phyloP scores from a whole-genome alignment of 805 yeast genomes.

The Candida wancherniae region DNA sequence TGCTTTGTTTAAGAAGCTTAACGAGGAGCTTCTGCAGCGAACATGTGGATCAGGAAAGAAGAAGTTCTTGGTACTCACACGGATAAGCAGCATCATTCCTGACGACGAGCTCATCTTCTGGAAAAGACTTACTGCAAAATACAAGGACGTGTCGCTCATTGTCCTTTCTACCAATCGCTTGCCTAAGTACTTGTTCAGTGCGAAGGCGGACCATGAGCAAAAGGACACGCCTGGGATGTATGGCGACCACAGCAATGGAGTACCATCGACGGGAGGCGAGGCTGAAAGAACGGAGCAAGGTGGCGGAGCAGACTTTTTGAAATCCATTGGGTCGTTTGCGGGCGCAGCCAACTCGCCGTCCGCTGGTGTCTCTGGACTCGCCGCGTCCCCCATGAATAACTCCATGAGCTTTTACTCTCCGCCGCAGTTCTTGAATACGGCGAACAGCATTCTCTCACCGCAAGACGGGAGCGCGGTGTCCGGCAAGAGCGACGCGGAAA shows the following conservation, averaged over 20 bases:
- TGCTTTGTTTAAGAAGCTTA: constrained; percentile 34
- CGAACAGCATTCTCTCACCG: constrained; percentile 32
- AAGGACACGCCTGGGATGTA: neutral
- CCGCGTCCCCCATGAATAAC: constrained; percentile 27
- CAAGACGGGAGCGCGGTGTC: constrained; percentile 16
- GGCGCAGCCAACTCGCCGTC: constrained; percentile 16
- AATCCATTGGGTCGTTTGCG: constrained; percentile 11
- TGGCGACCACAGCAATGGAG: neutral
- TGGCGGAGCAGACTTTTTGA: constrained; percentile 15
- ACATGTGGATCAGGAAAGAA: constrained; percentile 44
- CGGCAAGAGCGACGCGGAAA: constrained; percentile 16
- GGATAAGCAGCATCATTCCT: constrained; percentile 69
- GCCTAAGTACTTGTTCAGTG: constrained; percentile 40
- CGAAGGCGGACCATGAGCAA: constrained; percentile 6
- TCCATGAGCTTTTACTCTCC: constrained; percentile 34
- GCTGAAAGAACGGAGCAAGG: neutral
- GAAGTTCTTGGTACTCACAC: constrained; percentile 60
- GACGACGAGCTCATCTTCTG: constrained; percentile 79
- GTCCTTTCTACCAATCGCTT: constrained; percentile 64
- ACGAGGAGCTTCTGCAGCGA: constrained; percentile 28
- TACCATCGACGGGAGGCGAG: neutral
- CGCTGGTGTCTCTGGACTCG: constrained; percentile 16
- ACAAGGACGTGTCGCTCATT: constrained; percentile 53
- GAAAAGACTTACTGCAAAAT: constrained; percentile 64
- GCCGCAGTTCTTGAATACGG: constrained; percentile 31